phyloP scores from a whole-genome alignment of 2,329 filamentous ascomycete genomes.

The Arthrinium phaeospermum region DNA sequence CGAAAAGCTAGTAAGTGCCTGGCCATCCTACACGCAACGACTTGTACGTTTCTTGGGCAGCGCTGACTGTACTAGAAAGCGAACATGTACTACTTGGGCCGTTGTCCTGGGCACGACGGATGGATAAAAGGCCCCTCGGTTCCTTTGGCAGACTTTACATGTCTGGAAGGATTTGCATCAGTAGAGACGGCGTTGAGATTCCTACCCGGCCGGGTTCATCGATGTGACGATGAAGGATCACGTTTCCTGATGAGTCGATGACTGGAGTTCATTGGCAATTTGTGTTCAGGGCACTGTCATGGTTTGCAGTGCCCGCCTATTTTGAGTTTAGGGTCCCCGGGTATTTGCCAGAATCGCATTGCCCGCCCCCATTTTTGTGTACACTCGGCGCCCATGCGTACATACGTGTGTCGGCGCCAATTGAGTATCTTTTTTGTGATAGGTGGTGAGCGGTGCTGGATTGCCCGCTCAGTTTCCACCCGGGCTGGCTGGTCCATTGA shows the following conservation, averaged over 20 bases:
- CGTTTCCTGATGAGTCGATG: conserved; percentile 8
- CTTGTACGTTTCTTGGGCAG: background rate
- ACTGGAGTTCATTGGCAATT: background rate
- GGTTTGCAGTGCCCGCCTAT: background rate
- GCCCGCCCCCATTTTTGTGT: background rate
- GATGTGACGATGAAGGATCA: background rate
- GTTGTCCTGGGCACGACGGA: conserved; percentile 13
- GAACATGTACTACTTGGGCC: conserved; percentile 1
- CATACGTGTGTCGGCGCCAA: background rate
- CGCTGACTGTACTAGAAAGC: background rate
- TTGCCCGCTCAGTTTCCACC: background rate
- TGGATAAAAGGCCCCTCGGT: conserved; percentile 3
- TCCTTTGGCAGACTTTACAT: background rate
- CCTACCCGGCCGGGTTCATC: background rate
- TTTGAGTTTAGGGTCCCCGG: background rate
- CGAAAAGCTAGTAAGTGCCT: background rate
- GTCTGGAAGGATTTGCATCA: background rate
- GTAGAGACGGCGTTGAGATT: conserved; percentile 6
- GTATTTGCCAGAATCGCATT: background rate
- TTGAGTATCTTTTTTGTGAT: background rate
- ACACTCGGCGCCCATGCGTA: background rate
- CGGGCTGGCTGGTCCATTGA: conserved; percentile 8
- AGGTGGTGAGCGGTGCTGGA: background rate
- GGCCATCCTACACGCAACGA: background rate
- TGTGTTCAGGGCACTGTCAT: background rate